A percentile compares a stretch with the other conserved stretches of the same genome.
These are phyloP conservation scores for Pleomassaria siparia DNA, from an alignment of 2,329 filamentous ascomycete genomes.

Conservation along the genomic window DNA sequence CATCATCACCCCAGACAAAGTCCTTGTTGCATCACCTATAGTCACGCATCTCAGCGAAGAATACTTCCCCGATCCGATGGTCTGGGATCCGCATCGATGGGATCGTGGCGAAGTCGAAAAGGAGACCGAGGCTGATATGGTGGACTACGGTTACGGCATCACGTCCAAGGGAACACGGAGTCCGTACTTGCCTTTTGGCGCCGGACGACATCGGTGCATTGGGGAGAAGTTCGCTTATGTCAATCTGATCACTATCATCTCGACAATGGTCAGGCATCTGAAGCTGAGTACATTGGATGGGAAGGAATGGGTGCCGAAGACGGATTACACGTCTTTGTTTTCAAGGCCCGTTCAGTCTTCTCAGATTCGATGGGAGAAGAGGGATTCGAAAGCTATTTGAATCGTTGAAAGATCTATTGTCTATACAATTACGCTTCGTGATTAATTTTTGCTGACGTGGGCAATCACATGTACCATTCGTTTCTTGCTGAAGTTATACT, in stretches of 20 bases:
- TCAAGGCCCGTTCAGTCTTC: slow-evolving; percentile 8
- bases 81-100: slow-evolving; percentile 88
- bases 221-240: slow-evolving; percentile 91
- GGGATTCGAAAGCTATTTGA: not conserved
- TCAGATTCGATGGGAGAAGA: slow-evolving; percentile 8
- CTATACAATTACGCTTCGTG: no score
- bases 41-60: slow-evolving; percentile 67
- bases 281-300: slow-evolving; percentile 61
- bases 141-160: slow-evolving; percentile 86
- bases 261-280: slow-evolving; percentile 70
- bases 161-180: slow-evolving; percentile 82
- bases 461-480: no score
- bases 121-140: slow-evolving; percentile 66
- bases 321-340: slow-evolving; percentile 55
- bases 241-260: slow-evolving; percentile 79
- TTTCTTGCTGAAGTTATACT: no score
- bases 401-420: not conserved
- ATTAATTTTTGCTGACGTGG: no score
- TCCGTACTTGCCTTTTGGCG: slow-evolving; percentile 87
- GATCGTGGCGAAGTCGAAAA: slow-evolving; percentile 61
- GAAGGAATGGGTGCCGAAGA: slow-evolving; percentile 62
- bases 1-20: slow-evolving; percentile 74
- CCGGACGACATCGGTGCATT: slow-evolving; percentile 84
- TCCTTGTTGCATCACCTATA: slow-evolving; percentile 75
- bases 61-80: slow-evolving; percentile 75